Evolutionary conservation across 768 basidiomycete species (phyloP).

Genomic region (Sarcodon aspratus): DNA sequence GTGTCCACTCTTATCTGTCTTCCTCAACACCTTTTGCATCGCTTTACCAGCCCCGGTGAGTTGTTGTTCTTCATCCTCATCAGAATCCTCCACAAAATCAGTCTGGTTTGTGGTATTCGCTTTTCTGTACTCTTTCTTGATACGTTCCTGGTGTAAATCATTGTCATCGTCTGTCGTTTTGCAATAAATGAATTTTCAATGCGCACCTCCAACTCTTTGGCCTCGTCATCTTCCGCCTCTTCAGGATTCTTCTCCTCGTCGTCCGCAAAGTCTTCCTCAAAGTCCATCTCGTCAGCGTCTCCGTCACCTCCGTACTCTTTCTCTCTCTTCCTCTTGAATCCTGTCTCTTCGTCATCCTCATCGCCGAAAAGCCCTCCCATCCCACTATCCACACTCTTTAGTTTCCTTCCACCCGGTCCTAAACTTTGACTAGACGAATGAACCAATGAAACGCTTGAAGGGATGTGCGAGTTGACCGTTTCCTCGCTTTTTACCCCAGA

Average conservation of each 20-base stretch:
- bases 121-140: constrained; percentile 70
- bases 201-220: constrained; percentile 69
- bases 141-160: constrained; percentile 46
- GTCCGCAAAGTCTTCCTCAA: constrained; percentile 78
- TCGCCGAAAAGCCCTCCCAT: constrained; percentile 52
- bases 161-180: not conserved
- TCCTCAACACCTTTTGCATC: constrained; percentile 80
- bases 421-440: constrained; percentile 42
- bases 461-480: constrained; percentile 15
- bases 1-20: constrained; percentile 69
- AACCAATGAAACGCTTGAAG: constrained; percentile 34
- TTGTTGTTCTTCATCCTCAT: constrained; percentile 50
- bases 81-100: constrained; percentile 64
- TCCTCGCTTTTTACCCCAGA: constrained; percentile 45
- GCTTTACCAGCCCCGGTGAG: constrained; percentile 63
- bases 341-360: constrained; percentile 49
- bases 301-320: constrained; percentile 66
- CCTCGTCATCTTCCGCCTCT: constrained; percentile 74
- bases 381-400: constrained; percentile 62
- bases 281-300: constrained; percentile 72
- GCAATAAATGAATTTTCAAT: not conserved
- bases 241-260: constrained; percentile 71
- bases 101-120: constrained; percentile 69
- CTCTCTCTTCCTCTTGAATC: constrained; percentile 30
- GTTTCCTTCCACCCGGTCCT: constrained; percentile 55